phyloP scores from a whole-genome alignment of 331 rosid genomes.

The Malus hybrid region DNA sequence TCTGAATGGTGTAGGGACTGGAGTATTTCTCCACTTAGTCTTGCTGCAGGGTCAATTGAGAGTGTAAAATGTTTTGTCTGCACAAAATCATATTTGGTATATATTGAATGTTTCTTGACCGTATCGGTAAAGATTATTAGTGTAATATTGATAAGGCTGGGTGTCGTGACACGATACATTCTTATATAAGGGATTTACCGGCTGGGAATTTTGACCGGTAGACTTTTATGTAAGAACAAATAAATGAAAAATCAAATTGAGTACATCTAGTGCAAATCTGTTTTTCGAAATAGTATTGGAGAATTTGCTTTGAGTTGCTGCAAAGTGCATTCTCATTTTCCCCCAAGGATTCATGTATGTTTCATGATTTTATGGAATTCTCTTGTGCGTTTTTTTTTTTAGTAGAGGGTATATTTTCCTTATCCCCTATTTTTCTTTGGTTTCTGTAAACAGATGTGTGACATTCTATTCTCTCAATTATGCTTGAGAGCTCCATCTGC shows the following conservation, averaged over 20 bases:
- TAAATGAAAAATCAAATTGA: background rate
- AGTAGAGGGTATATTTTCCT: background rate
- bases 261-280: background rate
- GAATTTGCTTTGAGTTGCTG: background rate
- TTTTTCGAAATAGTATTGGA: background rate
- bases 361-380: background rate
- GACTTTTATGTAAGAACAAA: background rate
- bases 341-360: background rate
- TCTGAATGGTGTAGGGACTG: background rate
- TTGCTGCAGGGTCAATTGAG: background rate
- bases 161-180: background rate
- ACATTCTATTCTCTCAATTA: conserved; percentile 88
- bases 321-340: background rate
- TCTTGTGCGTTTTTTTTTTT: background rate
- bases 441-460: conserved; percentile 81
- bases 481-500: conserved; percentile 79
- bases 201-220: background rate
- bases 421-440: conserved; percentile 11
- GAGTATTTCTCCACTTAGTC: background rate
- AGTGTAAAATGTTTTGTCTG: background rate
- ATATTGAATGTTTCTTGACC: background rate
- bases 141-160: background rate
- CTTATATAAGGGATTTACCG: background rate
- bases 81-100: background rate
- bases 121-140: background rate